Conservation (phyloP, 164 flowering plant genomes). For the Dillenia turbinata region DNA sequence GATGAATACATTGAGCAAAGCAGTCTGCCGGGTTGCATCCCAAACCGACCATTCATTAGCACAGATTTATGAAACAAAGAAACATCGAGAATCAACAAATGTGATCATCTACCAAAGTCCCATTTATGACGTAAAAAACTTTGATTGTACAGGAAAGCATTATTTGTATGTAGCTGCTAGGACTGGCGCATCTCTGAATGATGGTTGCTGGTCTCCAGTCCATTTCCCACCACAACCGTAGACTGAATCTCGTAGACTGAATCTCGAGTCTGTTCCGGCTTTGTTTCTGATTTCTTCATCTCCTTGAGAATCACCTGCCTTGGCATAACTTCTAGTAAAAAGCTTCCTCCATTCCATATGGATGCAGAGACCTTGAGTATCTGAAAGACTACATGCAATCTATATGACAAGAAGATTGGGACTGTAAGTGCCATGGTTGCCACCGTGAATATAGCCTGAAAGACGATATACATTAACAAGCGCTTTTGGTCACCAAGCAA, state of each 20-base stretch:
- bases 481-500: conserved; percentile 93
- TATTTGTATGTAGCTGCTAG: conserved; percentile 8
- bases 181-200: conserved; percentile 13
- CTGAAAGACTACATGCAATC: conserved; percentile 68
- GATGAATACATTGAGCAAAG: too few species aligned
- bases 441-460: conserved; percentile 84
- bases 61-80: too few species aligned
- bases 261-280: conserved; percentile 22
- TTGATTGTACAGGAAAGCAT: background rate
- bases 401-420: conserved; percentile 85
- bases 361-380: conserved; percentile 83
- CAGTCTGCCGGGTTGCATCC: too few species aligned
- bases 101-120: too few species aligned
- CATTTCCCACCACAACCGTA: conserved; percentile 5
- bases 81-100: too few species aligned
- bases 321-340: conserved; percentile 93
- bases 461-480: conserved; percentile 67
- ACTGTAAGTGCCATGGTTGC: conserved; percentile 92
- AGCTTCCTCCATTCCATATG: conserved; percentile 93
- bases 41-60: too few species aligned
- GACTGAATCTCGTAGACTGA: conserved; percentile 15
- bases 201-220: background rate
- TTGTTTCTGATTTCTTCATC: conserved; percentile 68
- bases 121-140: too few species aligned
- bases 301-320: conserved; percentile 84